Percentiles rank a stretch among this genome's conserved stretches.
phyloP scores from a whole-genome alignment of 2,329 filamentous ascomycete genomes.

The Ceratocystis variospora region DNA sequence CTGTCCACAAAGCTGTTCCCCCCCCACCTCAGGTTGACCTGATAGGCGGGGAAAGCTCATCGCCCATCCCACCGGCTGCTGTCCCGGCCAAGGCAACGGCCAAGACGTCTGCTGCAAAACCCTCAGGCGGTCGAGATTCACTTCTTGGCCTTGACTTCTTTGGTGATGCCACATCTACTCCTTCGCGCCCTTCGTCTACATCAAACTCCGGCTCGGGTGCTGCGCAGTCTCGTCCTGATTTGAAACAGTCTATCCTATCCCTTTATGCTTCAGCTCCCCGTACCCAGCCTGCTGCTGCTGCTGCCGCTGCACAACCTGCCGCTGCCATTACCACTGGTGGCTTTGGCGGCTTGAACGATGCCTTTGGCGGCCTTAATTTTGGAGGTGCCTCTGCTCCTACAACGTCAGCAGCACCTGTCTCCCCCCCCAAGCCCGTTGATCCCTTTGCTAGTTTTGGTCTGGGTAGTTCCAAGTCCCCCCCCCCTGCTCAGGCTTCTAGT shows the following conservation, averaged over 20 bases:
- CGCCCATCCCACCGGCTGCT: slow-evolving; percentile 35
- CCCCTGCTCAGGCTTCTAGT: slow-evolving; percentile 25
- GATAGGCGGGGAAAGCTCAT: slow-evolving; percentile 62
- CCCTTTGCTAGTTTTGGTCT: slow-evolving; percentile 50
- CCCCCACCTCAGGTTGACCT: slow-evolving; percentile 50
- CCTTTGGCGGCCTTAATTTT: slow-evolving; percentile 43
- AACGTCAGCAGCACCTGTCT: slow-evolving; percentile 25
- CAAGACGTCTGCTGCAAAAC: slow-evolving; percentile 48
- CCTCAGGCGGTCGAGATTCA: slow-evolving; percentile 71
- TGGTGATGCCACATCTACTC: slow-evolving; percentile 55
- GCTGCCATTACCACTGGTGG: slow-evolving; percentile 40
- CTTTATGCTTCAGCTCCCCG: slow-evolving; percentile 77
- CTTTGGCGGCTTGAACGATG: slow-evolving; percentile 65
- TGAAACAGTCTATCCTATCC: slow-evolving; percentile 95
- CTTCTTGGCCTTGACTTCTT: slow-evolving; percentile 87
- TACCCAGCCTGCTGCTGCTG: slow-evolving; percentile 37
- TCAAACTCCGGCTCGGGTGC: slow-evolving; percentile 46
- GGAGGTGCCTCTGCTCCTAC: slow-evolving; percentile 22
- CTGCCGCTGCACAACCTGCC: slow-evolving; percentile 38
- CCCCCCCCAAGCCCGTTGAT: slow-evolving; percentile 33
- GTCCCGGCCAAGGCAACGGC: slow-evolving; percentile 32
- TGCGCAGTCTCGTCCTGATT: slow-evolving; percentile 67
- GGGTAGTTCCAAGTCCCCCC: slow-evolving; percentile 25
- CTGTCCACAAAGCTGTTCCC: slow-evolving; percentile 13
- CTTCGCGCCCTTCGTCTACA: slow-evolving; percentile 60